Conservation (phyloP, 768 basidiomycete genomes). For the Clathrus columnatus region DNA sequence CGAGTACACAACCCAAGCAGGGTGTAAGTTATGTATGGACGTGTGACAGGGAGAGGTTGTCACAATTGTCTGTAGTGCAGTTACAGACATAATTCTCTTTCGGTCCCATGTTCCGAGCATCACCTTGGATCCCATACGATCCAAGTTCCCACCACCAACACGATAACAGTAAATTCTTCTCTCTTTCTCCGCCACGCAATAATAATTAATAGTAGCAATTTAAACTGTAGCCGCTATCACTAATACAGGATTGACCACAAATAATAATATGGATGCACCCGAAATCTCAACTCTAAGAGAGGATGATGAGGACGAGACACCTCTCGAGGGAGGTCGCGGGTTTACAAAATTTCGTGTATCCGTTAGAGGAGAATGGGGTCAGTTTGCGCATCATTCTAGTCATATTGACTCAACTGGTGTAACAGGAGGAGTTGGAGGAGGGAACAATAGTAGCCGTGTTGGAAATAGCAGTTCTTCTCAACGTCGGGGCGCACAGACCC, state of each 20-base stretch:
- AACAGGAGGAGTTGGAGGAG: slow-evolving; percentile 25
- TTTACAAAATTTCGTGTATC: slow-evolving; percentile 41
- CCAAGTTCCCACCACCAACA: slow-evolving; percentile 20
- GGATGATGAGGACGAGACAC: slow-evolving; percentile 56
- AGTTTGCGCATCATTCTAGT: not conserved
- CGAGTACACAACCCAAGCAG: no score
- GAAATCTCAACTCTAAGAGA: slow-evolving; percentile 72
- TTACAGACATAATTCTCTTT: not conserved
- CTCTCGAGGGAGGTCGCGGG: slow-evolving; percentile 20
- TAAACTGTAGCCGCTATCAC: not conserved
- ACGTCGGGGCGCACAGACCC: slow-evolving; percentile 13
- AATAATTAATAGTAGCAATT: not conserved
- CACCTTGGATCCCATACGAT: slow-evolving; percentile 54
- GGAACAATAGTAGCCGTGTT: slow-evolving; percentile 24
- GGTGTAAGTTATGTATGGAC: no score
- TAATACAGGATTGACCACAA: not conserved
- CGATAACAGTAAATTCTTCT: slow-evolving; percentile 1
- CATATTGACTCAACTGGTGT: not conserved
- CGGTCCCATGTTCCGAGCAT: slow-evolving; percentile 44
- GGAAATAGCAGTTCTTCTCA: slow-evolving; percentile 4
- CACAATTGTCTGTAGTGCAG: no score
- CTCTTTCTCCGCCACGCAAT: not conserved
- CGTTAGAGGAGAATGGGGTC: slow-evolving; percentile 29
- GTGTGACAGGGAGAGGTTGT: no score
- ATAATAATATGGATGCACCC: slow-evolving; percentile 60